These are phyloP conservation scores for Sergeia podlipaevii DNA, from an alignment of 208 protist species.

Conservation along the genomic window DNA sequence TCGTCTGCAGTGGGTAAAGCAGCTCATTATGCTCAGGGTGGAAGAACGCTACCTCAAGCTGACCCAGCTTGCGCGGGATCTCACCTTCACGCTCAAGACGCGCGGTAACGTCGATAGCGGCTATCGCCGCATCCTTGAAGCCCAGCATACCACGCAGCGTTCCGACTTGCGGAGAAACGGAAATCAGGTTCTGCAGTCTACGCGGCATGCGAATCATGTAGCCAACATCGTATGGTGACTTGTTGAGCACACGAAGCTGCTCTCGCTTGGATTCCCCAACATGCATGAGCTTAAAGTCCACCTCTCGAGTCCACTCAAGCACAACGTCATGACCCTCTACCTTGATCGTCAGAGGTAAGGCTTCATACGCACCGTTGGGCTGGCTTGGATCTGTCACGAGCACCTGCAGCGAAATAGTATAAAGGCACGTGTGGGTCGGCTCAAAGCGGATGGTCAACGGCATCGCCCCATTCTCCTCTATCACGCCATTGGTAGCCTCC, in stretches of 20 bases:
- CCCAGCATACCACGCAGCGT: slow-evolving; percentile 79
- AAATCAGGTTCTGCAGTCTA: slow-evolving; percentile 57
- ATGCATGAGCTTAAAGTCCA: slow-evolving; percentile 90
- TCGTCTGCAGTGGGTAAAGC: slow-evolving; percentile 78
- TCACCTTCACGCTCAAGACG: slow-evolving; percentile 76
- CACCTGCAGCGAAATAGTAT: slow-evolving; percentile 58
- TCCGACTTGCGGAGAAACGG: slow-evolving; percentile 52
- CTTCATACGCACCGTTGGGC: slow-evolving; percentile 49
- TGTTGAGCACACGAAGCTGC: slow-evolving; percentile 87
- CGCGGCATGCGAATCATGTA: slow-evolving; percentile 86
- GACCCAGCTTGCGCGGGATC: slow-evolving; percentile 58
- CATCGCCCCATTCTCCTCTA: slow-evolving; percentile 54
- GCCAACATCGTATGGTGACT: slow-evolving; percentile 92
- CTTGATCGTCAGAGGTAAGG: slow-evolving; percentile 66
- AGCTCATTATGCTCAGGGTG: slow-evolving; percentile 72
- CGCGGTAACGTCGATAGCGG: slow-evolving; percentile 71
- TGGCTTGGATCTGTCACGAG: slow-evolving; percentile 48
- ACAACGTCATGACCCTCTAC: slow-evolving; percentile 93
- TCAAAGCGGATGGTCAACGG: slow-evolving; percentile 63
- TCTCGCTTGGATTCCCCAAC: slow-evolving; percentile 84
- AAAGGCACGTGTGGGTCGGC: slow-evolving; percentile 65
- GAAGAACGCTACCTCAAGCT: slow-evolving; percentile 88
- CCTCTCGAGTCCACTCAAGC: slow-evolving; percentile 84
- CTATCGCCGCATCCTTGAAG: slow-evolving; percentile 84
- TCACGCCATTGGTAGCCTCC: slow-evolving; percentile 47